These are phyloP conservation scores for Steccherinum ochraceum DNA, from an alignment of 768 basidiomycete species.

Conservation along the genomic window DNA sequence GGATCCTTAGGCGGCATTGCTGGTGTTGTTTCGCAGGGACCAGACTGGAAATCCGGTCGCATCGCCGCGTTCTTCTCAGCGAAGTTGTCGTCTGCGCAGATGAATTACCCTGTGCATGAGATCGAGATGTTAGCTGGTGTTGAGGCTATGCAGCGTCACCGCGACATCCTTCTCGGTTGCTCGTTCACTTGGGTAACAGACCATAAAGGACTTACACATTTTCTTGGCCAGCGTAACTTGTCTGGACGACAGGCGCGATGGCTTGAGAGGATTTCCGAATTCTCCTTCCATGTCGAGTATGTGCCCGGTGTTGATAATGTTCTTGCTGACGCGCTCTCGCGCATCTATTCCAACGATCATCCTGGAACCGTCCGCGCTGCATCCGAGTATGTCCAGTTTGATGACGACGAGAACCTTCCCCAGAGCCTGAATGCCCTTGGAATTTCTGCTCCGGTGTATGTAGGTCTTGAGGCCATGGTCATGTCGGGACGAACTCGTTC, in stretches of 20 bases:
- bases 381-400: slow-evolving; percentile 14
- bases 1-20: slow-evolving; percentile 16
- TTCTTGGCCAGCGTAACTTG: slow-evolving; percentile 19
- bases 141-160: slow-evolving; percentile 30
- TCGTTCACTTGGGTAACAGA: slow-evolving; percentile 22
- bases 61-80: slow-evolving; percentile 22
- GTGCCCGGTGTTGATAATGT: slow-evolving; percentile 22
- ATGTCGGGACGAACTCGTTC: not conserved
- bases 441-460: slow-evolving; percentile 11
- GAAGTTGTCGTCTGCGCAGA: slow-evolving; percentile 21
- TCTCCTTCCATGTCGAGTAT: slow-evolving; percentile 26
- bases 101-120: slow-evolving; percentile 33
- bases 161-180: slow-evolving; percentile 17
- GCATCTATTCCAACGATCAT: slow-evolving; percentile 16
- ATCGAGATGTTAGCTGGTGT: slow-evolving; percentile 30
- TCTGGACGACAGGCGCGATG: slow-evolving; percentile 21
- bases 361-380: slow-evolving; percentile 16
- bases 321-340: slow-evolving; percentile 21
- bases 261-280: slow-evolving; percentile 22
- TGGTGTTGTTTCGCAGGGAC: slow-evolving; percentile 19
- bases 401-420: slow-evolving; percentile 8
- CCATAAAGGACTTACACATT: slow-evolving; percentile 20
- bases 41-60: slow-evolving; percentile 8
- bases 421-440: not conserved
- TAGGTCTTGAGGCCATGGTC: slow-evolving; percentile 6